Conservation (phyloP, 805 yeast genomes). For the Candida nonsorbophila region DNA sequence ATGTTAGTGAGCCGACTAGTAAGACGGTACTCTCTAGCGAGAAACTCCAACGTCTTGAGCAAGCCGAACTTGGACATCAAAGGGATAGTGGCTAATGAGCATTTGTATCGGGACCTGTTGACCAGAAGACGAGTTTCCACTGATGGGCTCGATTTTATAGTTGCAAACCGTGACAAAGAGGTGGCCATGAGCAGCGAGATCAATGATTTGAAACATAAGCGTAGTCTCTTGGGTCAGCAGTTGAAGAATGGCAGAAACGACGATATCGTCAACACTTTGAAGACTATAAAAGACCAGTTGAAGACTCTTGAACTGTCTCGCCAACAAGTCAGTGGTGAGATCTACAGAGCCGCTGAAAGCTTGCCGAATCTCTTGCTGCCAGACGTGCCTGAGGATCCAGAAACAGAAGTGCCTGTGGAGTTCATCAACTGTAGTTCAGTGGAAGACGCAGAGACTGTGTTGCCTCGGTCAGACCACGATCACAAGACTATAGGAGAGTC, state of each 20-base stretch:
- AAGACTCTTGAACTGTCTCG: slow-evolving; percentile 19
- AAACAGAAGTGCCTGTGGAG: slow-evolving; percentile 40
- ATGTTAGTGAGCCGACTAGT: too few species aligned
- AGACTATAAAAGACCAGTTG: slow-evolving; percentile 19
- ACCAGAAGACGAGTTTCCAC: slow-evolving; percentile 18
- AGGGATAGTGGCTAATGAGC: slow-evolving; percentile 14
- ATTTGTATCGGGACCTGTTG: slow-evolving; percentile 21
- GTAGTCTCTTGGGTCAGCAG: slow-evolving; percentile 19
- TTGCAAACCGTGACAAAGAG: slow-evolving; percentile 19
- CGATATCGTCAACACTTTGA: slow-evolving; percentile 10
- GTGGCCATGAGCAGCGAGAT: slow-evolving; percentile 15
- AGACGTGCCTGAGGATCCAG: slow-evolving; percentile 35
- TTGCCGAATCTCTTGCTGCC: slow-evolving; percentile 62
- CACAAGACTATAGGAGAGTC: slow-evolving; percentile 69
- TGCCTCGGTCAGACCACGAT: slow-evolving; percentile 36
- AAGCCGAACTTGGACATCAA: slow-evolving; percentile 20
- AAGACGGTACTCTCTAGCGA: too few species aligned
- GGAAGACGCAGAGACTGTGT: slow-evolving; percentile 11
- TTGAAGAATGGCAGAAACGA: slow-evolving; percentile 14
- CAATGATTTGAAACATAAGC: slow-evolving; percentile 20
- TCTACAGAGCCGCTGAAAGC: slow-evolving; percentile 38
- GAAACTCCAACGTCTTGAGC: slow-evolving; percentile 8
- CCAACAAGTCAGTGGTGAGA: slow-evolving; percentile 23
- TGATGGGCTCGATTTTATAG: slow-evolving; percentile 18
- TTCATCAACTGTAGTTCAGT: slow-evolving; percentile 47